phyloP scores from a whole-genome alignment of 257 asterid species.

The Catharanthus roseus region DNA sequence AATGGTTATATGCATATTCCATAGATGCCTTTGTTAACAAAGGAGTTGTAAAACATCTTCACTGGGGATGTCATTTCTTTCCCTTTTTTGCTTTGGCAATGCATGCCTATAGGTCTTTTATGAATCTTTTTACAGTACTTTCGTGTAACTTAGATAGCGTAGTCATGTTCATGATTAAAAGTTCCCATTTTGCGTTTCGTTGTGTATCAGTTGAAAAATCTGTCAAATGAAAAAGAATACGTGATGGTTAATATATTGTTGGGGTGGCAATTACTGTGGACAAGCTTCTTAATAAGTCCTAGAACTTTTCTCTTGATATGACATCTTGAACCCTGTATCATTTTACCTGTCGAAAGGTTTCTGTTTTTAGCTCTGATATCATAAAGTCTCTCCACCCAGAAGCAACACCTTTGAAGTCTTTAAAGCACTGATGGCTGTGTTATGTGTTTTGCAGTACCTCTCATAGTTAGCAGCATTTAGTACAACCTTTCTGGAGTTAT shows the following conservation, averaged over 20 bases:
- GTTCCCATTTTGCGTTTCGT: neutral
- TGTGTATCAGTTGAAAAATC: neutral
- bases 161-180: neutral
- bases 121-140: too few species aligned
- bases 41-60: neutral
- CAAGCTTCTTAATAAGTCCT: neutral
- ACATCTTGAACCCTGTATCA: neutral
- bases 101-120: too few species aligned
- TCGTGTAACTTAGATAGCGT: too few species aligned
- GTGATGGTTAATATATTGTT: neutral
- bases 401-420: neutral
- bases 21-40: neutral
- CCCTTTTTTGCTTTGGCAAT: neutral
- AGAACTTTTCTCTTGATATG: neutral
- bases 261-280: neutral
- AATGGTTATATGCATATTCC: neutral
- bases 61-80: neutral
- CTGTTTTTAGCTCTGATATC: neutral
- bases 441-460: slow-evolving; percentile 4
- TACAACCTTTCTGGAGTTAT: neutral
- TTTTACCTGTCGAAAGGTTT: neutral
- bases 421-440: neutral
- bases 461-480: neutral
- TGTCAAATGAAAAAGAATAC: neutral
- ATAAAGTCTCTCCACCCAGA: neutral